phyloP scores from a whole-genome alignment of 495 filamentous ascomycete genomes.

The Lepidopterella palustris region DNA sequence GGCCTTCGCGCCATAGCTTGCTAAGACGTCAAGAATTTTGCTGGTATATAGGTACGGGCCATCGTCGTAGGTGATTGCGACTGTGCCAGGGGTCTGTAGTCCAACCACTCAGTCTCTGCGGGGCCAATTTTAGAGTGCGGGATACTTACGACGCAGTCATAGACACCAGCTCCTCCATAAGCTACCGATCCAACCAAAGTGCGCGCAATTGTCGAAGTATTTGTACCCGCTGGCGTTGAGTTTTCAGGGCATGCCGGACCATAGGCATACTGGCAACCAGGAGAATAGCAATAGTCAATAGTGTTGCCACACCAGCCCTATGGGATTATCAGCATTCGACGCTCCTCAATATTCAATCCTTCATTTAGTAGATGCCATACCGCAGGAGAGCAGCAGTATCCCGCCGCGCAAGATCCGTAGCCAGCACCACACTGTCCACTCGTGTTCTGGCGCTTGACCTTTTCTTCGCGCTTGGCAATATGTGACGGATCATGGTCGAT shows the following conservation, averaged over 20 bases:
- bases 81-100: conserved; percentile 43
- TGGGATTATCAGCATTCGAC: neutral
- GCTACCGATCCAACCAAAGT: conserved; percentile 16
- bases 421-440: conserved; percentile 22
- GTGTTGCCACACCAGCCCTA: conserved; percentile 22
- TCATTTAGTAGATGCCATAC: conserved; percentile 7
- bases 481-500: neutral
- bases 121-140: neutral
- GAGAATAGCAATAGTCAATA: conserved; percentile 20
- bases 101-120: neutral
- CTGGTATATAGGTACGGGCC: conserved; percentile 65
- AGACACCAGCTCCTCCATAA: conserved; percentile 46
- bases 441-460: conserved; percentile 15
- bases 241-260: conserved; percentile 27
- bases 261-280: conserved; percentile 21
- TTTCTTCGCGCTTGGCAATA: neutral
- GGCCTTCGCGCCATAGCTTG: conserved; percentile 58
- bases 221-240: conserved; percentile 21
- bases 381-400: conserved; percentile 23
- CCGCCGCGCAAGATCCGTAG: conserved; percentile 17
- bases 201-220: conserved; percentile 21
- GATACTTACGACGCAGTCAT: conserved; percentile 50
- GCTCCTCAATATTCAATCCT: neutral
- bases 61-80: conserved; percentile 76
- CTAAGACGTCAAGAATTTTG: conserved; percentile 62